A percentile compares a stretch with the other conserved stretches of the same genome.
These are phyloP conservation scores for Melaleuca alternifolia DNA, from an alignment of 345 rosid species.

Conservation along the genomic window DNA sequence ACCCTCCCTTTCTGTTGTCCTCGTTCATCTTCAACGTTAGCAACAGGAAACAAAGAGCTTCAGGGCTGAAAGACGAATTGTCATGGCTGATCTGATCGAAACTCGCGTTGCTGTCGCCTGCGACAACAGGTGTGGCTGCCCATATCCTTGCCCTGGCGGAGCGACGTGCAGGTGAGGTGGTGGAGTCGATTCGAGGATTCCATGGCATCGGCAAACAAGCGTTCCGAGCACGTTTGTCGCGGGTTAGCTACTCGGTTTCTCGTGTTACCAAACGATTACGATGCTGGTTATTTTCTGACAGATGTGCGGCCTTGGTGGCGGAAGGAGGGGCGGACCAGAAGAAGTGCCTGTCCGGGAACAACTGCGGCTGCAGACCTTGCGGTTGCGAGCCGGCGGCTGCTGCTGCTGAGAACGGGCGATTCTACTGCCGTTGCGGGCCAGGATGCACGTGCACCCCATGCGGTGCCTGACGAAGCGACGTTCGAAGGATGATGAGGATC, in stretches of 20 bases:
- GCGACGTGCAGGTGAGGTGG: background rate
- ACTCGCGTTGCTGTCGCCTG: background rate
- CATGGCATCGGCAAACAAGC: accelerated
- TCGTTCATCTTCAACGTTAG: background rate
- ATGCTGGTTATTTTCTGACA: background rate
- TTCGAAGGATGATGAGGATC: background rate
- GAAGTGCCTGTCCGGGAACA: background rate
- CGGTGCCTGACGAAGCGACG: background rate
- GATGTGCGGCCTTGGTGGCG: background rate
- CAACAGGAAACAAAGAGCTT: background rate
- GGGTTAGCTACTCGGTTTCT: background rate
- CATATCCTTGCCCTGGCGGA: background rate
- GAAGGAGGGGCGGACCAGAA: background rate
- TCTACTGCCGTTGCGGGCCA: background rate
- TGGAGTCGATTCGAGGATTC: background rate
- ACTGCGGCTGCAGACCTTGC: background rate
- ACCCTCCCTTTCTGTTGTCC: background rate
- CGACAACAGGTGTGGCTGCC: background rate
- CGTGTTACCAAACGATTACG: background rate
- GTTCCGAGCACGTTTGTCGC: no score
- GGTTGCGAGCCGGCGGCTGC: background rate
- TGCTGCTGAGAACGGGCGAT: background rate
- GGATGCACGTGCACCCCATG: background rate
- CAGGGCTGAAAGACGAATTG: background rate
- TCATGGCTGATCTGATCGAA: background rate